A percentile compares a stretch with the other conserved stretches of the same genome.
These are phyloP conservation scores for Hypoxylon sp. DNA, from an alignment of 2,329 filamentous ascomycete species.

Conservation along the genomic window DNA sequence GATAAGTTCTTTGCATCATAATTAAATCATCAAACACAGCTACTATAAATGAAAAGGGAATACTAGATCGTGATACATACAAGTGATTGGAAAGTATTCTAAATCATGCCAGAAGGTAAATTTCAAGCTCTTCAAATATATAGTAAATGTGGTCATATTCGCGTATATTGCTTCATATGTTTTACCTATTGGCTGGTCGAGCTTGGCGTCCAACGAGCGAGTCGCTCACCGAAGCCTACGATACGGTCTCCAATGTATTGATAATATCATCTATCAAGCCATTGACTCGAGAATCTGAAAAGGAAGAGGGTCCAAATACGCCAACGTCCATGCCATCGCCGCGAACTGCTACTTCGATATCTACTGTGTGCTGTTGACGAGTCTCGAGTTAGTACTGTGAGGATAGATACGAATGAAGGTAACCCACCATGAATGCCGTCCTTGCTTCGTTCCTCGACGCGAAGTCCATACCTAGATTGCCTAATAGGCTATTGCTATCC, in stretches of 20 bases:
- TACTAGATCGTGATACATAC: too few relatives aligned
- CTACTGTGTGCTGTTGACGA: constrained; percentile 49
- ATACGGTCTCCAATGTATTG: constrained; percentile 36
- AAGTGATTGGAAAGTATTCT: too few relatives aligned
- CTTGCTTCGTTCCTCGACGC: constrained; percentile 44
- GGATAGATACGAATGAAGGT: neutral
- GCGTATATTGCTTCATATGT: neutral
- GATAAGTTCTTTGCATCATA: too few relatives aligned
- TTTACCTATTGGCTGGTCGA: neutral
- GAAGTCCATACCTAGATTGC: constrained; percentile 31
- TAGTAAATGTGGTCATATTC: too few relatives aligned
- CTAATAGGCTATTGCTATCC: constrained; percentile 17
- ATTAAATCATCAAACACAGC: too few relatives aligned
- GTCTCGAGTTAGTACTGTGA: constrained; percentile 16
- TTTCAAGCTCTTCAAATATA: too few relatives aligned
- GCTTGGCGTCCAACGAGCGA: neutral
- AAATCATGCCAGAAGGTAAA: too few relatives aligned
- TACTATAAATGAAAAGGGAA: too few relatives aligned
- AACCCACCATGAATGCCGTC: constrained; percentile 45
- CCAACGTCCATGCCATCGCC: constrained; percentile 51
- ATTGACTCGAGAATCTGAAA: constrained; percentile 41
- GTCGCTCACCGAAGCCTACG: constrained; percentile 4
- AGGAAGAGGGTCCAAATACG: constrained; percentile 47
- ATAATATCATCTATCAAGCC: constrained; percentile 44
- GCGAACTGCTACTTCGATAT: constrained; percentile 51